A percentile compares a stretch with the other conserved stretches of the same genome.
phyloP scores from a whole-genome alignment of 2,329 filamentous ascomycete species.

The Fusarium tupiense region DNA sequence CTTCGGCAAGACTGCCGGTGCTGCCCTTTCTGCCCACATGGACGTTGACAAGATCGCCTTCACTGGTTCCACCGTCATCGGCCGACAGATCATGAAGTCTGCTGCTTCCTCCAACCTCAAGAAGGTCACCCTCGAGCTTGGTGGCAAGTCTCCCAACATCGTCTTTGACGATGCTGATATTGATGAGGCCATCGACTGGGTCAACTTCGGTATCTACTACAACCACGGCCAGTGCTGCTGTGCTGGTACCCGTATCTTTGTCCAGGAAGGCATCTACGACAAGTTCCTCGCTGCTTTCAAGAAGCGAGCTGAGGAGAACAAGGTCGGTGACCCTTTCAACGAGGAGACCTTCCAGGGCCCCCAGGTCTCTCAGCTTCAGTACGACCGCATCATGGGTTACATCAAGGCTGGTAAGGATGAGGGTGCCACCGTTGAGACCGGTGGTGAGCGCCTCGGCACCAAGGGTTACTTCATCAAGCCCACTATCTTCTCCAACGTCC shows the following conservation, averaged over 20 bases:
- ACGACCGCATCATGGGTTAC: slow-evolving; percentile 86
- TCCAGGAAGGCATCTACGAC: slow-evolving; percentile 88
- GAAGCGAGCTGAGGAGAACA: slow-evolving; percentile 77
- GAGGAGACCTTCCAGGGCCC: slow-evolving; percentile 86
- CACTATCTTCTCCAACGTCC: slow-evolving; percentile 88
- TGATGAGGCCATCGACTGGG: slow-evolving; percentile 80
- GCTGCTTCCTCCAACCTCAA: slow-evolving; percentile 81
- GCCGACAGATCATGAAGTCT: slow-evolving; percentile 82
- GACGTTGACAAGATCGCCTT: slow-evolving; percentile 86
- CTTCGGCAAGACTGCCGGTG: slow-evolving; percentile 81
- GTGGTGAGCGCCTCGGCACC: slow-evolving; percentile 65
- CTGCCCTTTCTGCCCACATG: slow-evolving; percentile 80
- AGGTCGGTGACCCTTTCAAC: slow-evolving; percentile 85
- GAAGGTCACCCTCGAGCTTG: slow-evolving; percentile 83
- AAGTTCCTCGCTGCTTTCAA: slow-evolving; percentile 86
- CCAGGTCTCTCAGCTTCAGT: slow-evolving; percentile 86
- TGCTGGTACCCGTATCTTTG: slow-evolving; percentile 84
- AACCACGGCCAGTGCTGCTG: slow-evolving; percentile 76
- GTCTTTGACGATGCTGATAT: slow-evolving; percentile 82
- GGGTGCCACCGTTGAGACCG: slow-evolving; percentile 69
- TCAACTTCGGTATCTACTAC: slow-evolving; percentile 76
- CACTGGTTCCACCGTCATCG: slow-evolving; percentile 79
- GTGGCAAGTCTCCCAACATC: slow-evolving; percentile 84
- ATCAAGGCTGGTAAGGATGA: slow-evolving; percentile 74
- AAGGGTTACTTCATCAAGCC: slow-evolving; percentile 93